Evolutionary conservation across 2,329 filamentous ascomycete genomes (phyloP), one percentile per base, ranked within the genome.

Genomic region (Epichloe gansuensis): DNA sequence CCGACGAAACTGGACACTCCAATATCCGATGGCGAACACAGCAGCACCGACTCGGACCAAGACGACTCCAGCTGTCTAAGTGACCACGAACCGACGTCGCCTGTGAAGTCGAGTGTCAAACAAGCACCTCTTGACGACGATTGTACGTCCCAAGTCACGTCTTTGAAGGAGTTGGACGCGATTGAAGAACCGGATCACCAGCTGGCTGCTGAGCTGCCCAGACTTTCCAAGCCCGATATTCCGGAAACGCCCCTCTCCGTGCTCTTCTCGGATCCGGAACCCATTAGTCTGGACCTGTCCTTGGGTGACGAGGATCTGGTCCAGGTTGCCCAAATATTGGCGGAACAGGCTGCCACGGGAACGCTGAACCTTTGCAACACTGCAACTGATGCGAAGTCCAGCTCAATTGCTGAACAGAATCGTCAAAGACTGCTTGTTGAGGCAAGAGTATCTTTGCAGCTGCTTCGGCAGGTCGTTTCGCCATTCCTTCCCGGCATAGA

Each of bases 241-340:
- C 66, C 71, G 7, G 76, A 80, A 44, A 61, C 76, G 9, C 65
- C 79, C 0, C 66, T 83, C 15, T 65, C 72, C 3, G 74, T 70
- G 46, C 78, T 80, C 58, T 81, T 84, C 58, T 73, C 75, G 2
- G 78, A 82, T 25, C 75, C 78, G 5, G 77, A 83, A 57, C 79
- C 79, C 9, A 64, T 74, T 1, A 64, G 66, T 35, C 58, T 74
- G 9, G 71, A 75, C 25, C 60, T 74, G 25, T 66, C 70, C 9
- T 63, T 75, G 15, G 66, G 71, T 1, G 80, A 83, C 51, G 75
- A 80, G 3, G 81, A 85, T 41, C 73, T 78, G 53, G 79, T 88
- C 36, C 78, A 80, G 49, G 74, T 85, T 27, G 84, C 82, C 0
- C 85, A 88, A 59, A 77, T 87, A 39, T 67, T 88, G n/a, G 82